A percentile compares a stretch with the other conserved stretches of the same genome.
phyloP scores from a whole-genome alignment of 768 basidiomycete genomes.

The Tricholoma furcatifolium region DNA sequence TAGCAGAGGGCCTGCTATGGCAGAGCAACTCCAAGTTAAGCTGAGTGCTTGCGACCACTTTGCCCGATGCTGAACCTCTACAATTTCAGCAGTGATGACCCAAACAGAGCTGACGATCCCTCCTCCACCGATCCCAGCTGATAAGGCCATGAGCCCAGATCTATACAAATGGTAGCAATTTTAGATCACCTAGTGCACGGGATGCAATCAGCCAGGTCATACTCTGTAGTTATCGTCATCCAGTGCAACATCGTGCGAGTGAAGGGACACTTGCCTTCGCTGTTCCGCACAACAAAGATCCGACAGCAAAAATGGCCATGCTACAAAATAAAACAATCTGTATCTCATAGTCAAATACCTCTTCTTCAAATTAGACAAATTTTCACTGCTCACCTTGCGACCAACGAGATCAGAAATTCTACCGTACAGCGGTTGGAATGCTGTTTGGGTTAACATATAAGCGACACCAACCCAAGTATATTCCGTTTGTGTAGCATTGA shows the following conservation, averaged over 20 bases:
- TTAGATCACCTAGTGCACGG: constrained; percentile 43
- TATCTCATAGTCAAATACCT: constrained; percentile 3
- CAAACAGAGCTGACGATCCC: constrained; percentile 85
- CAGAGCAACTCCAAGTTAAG: constrained; percentile 84
- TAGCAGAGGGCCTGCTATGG: constrained; percentile 79
- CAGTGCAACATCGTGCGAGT: constrained; percentile 17
- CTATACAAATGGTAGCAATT: not conserved
- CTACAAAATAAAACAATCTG: constrained; percentile 72
- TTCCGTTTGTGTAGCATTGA: constrained; percentile 64
- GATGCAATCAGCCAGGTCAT: constrained; percentile 66
- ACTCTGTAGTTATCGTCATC: constrained; percentile 32
- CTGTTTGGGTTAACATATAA: constrained; percentile 86
- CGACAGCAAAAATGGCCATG: constrained; percentile 72
- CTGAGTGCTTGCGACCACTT: constrained; percentile 87
- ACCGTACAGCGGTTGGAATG: constrained; percentile 81
- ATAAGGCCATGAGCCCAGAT: not conserved
- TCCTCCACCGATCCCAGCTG: constrained; percentile 82
- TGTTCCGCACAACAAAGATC: constrained; percentile 77
- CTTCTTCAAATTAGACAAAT: not conserved
- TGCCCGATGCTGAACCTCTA: constrained; percentile 64
- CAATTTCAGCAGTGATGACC: constrained; percentile 85
- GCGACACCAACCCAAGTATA: constrained; percentile 87
- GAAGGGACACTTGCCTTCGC: constrained; percentile 51
- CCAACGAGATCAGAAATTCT: constrained; percentile 78
- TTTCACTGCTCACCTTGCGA: constrained; percentile 53